Conservation (phyloP, 2,329 filamentous ascomycete species). For the Xylariomycetidae sp. region DNA sequence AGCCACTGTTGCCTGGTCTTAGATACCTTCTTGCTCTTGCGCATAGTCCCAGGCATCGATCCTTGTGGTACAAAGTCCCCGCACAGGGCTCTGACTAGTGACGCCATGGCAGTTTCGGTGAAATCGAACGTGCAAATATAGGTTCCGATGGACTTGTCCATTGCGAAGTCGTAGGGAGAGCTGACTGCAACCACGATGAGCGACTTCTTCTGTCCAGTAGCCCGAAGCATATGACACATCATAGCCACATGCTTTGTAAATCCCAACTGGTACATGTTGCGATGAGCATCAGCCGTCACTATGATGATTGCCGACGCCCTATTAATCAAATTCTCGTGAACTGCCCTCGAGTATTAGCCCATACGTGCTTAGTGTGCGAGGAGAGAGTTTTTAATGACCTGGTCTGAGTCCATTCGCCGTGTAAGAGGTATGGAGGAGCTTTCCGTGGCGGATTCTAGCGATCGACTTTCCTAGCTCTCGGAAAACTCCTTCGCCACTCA, state of each 20-base stretch:
- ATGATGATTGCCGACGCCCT: constrained; percentile 84
- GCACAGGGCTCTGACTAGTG: constrained; percentile 77
- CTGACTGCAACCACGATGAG: constrained; percentile 89
- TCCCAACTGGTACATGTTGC: constrained; percentile 88
- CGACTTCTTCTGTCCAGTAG: constrained; percentile 78
- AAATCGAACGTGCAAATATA: constrained; percentile 97
- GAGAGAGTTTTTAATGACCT: constrained; percentile 31
- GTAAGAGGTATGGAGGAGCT: constrained; percentile 89
- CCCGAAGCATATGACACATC: constrained; percentile 82
- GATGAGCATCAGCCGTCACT: constrained; percentile 87
- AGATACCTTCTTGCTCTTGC: constrained; percentile 79
- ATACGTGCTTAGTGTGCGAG: no score
- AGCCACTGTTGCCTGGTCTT: constrained; percentile 95
- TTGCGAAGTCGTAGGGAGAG: constrained; percentile 94
- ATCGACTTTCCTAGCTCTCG: constrained; percentile 81
- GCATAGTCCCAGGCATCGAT: constrained; percentile 67
- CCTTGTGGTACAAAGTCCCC: constrained; percentile 63
- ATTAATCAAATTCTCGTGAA: constrained; percentile 90
- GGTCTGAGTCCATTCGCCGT: constrained; percentile 89
- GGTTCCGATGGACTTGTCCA: constrained; percentile 84
- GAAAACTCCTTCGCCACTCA: constrained; percentile 93
- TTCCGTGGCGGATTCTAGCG: constrained; percentile 79
- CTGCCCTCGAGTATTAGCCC: no score
- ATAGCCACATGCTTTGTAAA: constrained; percentile 96
- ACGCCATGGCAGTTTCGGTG: constrained; percentile 84